Evolutionary conservation across 1,139 yeast species (phyloP).

Genomic region (Pneumocystis canis): DNA sequence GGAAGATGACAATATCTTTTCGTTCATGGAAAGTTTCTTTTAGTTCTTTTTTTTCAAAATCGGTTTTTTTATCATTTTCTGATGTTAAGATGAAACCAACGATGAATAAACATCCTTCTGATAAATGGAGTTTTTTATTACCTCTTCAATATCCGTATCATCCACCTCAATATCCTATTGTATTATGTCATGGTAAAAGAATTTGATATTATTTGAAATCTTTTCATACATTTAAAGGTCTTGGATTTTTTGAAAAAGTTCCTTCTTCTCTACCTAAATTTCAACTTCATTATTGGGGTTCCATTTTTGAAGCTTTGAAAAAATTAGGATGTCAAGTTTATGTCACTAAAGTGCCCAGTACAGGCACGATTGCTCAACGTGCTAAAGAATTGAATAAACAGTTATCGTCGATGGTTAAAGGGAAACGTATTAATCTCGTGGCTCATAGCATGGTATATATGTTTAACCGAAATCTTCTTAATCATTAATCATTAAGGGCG

Average conservation of each 20-base stretch:
- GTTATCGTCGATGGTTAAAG: constrained; percentile 18
- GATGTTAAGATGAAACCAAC: background rate
- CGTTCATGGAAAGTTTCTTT: background rate
- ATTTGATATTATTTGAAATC: background rate
- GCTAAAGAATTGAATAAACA: constrained; percentile 9
- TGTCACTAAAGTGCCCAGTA: constrained; percentile 61
- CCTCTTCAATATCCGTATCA: constrained; percentile 4
- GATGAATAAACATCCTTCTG: background rate
- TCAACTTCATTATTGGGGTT: constrained; percentile 43
- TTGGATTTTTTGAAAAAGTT: constrained; percentile 11
- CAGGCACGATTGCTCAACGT: constrained; percentile 41
- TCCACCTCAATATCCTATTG: constrained; percentile 8
- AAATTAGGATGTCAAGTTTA: constrained; percentile 46
- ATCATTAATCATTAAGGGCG: constrained; percentile 37
- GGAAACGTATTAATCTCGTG: constrained; percentile 41
- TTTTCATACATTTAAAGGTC: background rate
- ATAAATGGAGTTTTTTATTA: constrained; percentile 3
- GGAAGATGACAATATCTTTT: background rate
- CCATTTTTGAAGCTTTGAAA: constrained; percentile 43
- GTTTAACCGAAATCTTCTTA: too few relatives aligned
- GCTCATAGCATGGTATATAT: constrained; percentile 80
- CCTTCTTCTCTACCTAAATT: constrained; percentile 10
- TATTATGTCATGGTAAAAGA: constrained; percentile 9
- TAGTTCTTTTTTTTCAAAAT: background rate
- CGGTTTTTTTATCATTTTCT: background rate